Percentiles rank a stretch among this genome's conserved stretches.
Evolutionary conservation across 495 filamentous ascomycete species (phyloP).

Genomic region (Xylaria telfairii): DNA sequence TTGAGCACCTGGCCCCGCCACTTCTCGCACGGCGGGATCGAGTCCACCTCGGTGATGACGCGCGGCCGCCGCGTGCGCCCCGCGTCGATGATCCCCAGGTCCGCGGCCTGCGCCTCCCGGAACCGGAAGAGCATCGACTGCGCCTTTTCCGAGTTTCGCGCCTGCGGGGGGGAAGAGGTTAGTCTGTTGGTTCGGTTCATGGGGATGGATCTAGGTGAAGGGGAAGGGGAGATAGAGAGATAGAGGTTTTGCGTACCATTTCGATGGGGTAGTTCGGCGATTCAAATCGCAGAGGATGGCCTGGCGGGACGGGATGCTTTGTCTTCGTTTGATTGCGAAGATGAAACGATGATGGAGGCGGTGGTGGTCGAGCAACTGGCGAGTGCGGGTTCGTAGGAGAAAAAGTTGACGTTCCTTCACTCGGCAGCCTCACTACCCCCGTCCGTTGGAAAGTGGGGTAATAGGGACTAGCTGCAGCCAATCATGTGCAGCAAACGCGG

Average conservation of each 20-base stretch:
- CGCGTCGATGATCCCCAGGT: slow-evolving; percentile 93
- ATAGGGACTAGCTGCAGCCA: background rate
- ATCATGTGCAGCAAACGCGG: slow-evolving; percentile 6
- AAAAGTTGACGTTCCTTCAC: background rate
- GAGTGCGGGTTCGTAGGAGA: background rate
- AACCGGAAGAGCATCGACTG: slow-evolving; percentile 99
- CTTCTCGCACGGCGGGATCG: slow-evolving; percentile 90
- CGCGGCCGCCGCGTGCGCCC: slow-evolving; percentile 90
- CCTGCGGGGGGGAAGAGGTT: slow-evolving; percentile 41
- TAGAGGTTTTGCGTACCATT: slow-evolving; percentile 34
- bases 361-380: background rate
- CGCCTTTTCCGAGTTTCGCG: slow-evolving; percentile 92
- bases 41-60: slow-evolving; percentile 80
- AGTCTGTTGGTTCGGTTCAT: background rate
- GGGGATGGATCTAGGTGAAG: background rate
- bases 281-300: background rate
- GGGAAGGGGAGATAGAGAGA: background rate
- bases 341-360: background rate
- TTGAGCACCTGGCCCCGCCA: slow-evolving; percentile 98
- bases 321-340: background rate
- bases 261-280: slow-evolving; percentile 26
- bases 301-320: background rate
- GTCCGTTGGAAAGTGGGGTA: slow-evolving; percentile 9
- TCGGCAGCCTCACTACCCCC: slow-evolving; percentile 11
- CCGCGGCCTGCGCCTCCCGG: slow-evolving; percentile 94